Percentiles rank a stretch among this genome's conserved stretches.
Conservation (phyloP, 306 rosid species). For the Argentina anserina region DNA sequence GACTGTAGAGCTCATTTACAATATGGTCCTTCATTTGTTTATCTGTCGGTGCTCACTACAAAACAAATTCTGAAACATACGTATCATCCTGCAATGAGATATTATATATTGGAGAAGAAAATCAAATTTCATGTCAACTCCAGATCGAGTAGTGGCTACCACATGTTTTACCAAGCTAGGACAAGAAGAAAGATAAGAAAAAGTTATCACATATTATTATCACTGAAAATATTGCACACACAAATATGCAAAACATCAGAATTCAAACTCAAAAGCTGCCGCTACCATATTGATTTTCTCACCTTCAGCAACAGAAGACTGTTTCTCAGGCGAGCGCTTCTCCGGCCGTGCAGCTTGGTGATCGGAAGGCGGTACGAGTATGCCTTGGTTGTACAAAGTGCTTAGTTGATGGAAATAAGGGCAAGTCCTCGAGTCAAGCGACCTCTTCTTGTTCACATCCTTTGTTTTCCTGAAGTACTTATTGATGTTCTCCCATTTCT, state of each 20-base stretch:
- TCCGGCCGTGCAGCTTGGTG: conserved; percentile 21
- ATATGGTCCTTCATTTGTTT: conserved; percentile 17
- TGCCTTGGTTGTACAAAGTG: conserved; percentile 56
- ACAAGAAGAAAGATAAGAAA: neutral
- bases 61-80: conserved; percentile 23
- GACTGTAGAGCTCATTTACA: conserved; percentile 21
- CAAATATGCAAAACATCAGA: conserved; percentile 42
- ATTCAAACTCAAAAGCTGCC: conserved; percentile 63
- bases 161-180: conserved; percentile 21
- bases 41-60: conserved; percentile 57
- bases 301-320: conserved; percentile 36
- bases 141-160: conserved; percentile 8
- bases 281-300: conserved; percentile 30
- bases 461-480: conserved; percentile 88
- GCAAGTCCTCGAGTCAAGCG: conserved; percentile 79
- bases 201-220: neutral
- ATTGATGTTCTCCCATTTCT: conserved; percentile 93
- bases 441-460: conserved; percentile 65
- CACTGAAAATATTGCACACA: conserved; percentile 9
- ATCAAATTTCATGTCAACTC: conserved; percentile 16
- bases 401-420: conserved; percentile 76
- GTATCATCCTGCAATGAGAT: conserved; percentile 17
- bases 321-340: conserved; percentile 16
- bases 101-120: neutral
- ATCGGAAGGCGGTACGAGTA: conserved; percentile 26